These are phyloP conservation scores for Ustilago cynodontis DNA, from an alignment of 1,284 basidiomycete species.

Conservation along the genomic window DNA sequence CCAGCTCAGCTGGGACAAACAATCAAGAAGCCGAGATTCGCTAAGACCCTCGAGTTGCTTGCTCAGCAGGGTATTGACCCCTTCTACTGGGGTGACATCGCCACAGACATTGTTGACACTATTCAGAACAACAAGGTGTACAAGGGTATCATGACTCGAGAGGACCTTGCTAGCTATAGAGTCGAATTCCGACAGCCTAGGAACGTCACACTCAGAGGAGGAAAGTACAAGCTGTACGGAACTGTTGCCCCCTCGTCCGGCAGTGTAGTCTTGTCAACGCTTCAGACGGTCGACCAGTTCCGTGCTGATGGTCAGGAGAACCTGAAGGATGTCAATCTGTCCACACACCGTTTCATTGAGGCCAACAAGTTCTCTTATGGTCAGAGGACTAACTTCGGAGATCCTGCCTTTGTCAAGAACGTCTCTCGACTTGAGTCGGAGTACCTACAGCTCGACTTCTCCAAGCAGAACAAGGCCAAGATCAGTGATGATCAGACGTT, in stretches of 20 bases:
- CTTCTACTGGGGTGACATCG: slow-evolving; percentile 64
- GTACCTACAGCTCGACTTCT: slow-evolving; percentile 65
- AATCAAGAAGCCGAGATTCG: slow-evolving; percentile 50
- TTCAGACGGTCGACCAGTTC: slow-evolving; percentile 65
- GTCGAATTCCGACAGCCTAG: slow-evolving; percentile 42
- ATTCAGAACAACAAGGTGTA: slow-evolving; percentile 57
- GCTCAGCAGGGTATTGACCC: slow-evolving; percentile 53
- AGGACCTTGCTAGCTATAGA: slow-evolving; percentile 60
- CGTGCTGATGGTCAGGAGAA: slow-evolving; percentile 33
- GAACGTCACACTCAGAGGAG: slow-evolving; percentile 52
- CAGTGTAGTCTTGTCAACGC: slow-evolving; percentile 64
- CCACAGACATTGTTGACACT: slow-evolving; percentile 54
- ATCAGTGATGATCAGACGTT: slow-evolving; percentile 64
- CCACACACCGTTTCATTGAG: slow-evolving; percentile 71
- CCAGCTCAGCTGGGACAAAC: slow-evolving; percentile 58
- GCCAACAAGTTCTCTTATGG: slow-evolving; percentile 71
- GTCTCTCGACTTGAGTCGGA: slow-evolving; percentile 69
- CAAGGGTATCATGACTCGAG: slow-evolving; percentile 62
- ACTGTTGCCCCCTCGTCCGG: slow-evolving; percentile 68
- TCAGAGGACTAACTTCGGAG: slow-evolving; percentile 70
- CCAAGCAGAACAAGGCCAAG: slow-evolving; percentile 59
- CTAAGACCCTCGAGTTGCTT: slow-evolving; percentile 56
- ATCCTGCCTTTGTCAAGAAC: slow-evolving; percentile 71
- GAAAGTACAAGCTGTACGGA: slow-evolving; percentile 54
- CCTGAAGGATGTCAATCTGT: slow-evolving; percentile 51